Conservation (phyloP, 163 green algal genomes). For the Scenedesmus sp. region DNA sequence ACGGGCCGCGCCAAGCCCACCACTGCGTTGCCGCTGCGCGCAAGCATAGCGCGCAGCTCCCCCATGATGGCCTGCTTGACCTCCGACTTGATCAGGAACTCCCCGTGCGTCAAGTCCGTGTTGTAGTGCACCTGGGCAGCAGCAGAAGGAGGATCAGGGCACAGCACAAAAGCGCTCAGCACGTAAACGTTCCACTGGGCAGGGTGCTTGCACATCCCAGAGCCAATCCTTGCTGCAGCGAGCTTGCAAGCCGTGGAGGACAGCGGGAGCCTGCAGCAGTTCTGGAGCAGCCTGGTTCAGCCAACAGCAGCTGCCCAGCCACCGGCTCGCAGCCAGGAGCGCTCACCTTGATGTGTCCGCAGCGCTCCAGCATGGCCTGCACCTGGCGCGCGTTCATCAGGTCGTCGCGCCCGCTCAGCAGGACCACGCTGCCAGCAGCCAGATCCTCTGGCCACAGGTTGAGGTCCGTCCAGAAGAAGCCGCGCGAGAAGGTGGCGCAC, state of each 20-base stretch:
- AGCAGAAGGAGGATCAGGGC: not conserved
- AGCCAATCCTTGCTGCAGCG: no score
- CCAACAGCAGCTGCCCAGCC: not conserved
- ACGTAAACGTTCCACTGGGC: no score
- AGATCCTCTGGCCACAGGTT: constrained; percentile 57
- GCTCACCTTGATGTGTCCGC: constrained; percentile 46
- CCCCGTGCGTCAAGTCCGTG: constrained; percentile 26
- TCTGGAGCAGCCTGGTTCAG: not conserved
- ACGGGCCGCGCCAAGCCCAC: constrained; percentile 43
- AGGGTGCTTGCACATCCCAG: no score
- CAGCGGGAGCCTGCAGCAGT: no score
- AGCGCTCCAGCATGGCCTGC: constrained; percentile 41
- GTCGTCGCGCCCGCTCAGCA: constrained; percentile 51
- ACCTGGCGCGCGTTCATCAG: constrained; percentile 52
- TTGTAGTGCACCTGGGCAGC: constrained; percentile 48
- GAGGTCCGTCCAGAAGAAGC: constrained; percentile 58
- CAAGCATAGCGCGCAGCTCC: constrained; percentile 48
- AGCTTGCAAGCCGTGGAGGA: not conserved
- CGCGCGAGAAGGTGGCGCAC: constrained; percentile 42
- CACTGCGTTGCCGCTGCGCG: constrained; percentile 43
- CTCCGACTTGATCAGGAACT: constrained; percentile 49
- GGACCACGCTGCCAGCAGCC: constrained; percentile 35
- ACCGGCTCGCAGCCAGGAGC: not conserved
- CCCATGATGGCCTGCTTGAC: constrained; percentile 50
- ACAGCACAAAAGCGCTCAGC: not conserved